Base-by-base conservation (phyloP, 1,284 basidiomycete genomes). In the Malassezia globosa region DNA sequence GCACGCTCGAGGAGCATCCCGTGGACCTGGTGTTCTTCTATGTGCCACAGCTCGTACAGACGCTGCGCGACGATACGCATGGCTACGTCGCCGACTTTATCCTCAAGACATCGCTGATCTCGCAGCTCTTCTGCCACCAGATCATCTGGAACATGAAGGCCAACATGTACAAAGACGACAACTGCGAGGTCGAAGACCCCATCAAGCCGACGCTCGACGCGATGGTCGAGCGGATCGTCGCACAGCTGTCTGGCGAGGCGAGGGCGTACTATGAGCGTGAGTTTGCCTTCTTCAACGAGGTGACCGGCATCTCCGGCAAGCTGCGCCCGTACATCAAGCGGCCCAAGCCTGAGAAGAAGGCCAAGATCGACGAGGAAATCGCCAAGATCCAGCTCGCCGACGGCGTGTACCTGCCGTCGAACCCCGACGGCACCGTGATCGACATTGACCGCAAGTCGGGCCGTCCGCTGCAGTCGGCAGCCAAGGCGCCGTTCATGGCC, bases 91-190 rank as follows among this genome's bases (percentile, higher is more conserved):
- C 84, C 57, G 81, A 84, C 23, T 99, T 96, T 77, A 89, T 97
- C 65, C 90, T 90, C 60, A 89, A 96, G 74, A 95, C 92, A 0
- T 85, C 90, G 10, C 92, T 89, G 74, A 88, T 97, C 55, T 96
- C 90, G 4, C 92, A 95, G 72, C 75, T 90, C 8, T 99, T 99
- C 77, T 99, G 94, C 69, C 94, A 99, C 72, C 94, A 99, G 75
- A 97, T 97, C 56, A 88, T 99, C 58, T 99, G 94, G 94, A 99
- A 97, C 73, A 97, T 97, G 94, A 94, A 94, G 68, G 94, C 94
- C 4, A 99, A 99, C 71, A 87, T 83, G 55, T 95, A 83, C 73
- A 87, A 84, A 63, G 94, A 92, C 64, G 94, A 97, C 51, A 50
- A 64, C 13, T 66, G 54, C 63, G 76, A 77, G 10, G 78, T 83